Percentiles rank a stretch among this genome's conserved stretches.
phyloP scores from a whole-genome alignment of 257 asterid genomes.

The Penstemon eatonii region DNA sequence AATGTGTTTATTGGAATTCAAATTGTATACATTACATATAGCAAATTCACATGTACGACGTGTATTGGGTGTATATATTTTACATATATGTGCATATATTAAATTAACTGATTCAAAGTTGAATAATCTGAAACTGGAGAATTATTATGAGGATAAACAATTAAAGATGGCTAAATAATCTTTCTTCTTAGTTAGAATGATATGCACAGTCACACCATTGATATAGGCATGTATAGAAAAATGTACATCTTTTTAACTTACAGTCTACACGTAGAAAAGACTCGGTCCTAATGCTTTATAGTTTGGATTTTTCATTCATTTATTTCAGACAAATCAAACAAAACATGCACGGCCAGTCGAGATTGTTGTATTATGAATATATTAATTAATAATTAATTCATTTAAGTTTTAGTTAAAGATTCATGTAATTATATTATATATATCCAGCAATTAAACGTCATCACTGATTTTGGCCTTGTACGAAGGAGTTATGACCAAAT shows the following conservation, averaged over 20 bases:
- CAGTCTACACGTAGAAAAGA: neutral
- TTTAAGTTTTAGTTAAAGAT: slow-evolving; percentile 2
- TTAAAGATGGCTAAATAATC: slow-evolving; percentile 5
- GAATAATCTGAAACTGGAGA: slow-evolving; percentile 17
- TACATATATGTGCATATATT: neutral
- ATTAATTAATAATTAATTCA: neutral
- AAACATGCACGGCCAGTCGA: slow-evolving; percentile 4
- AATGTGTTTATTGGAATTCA: too few species aligned
- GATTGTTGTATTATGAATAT: neutral
- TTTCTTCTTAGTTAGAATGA: neutral
- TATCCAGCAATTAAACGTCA: neutral
- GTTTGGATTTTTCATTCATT: slow-evolving; percentile 14
- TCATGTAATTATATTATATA: neutral
- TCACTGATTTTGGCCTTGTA: neutral
- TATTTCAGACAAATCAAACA: slow-evolving; percentile 19
- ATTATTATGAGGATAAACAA: slow-evolving; percentile 4
- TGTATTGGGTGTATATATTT: too few species aligned
- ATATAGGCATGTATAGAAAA: slow-evolving; percentile 6
- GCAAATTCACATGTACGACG: too few species aligned
- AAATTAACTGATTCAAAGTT: neutral
- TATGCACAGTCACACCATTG: slow-evolving; percentile 9
- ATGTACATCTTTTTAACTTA: neutral
- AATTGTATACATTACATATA: too few species aligned
- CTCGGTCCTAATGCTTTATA: neutral
- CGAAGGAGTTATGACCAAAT: too few species aligned